Evolutionary conservation across 2,329 filamentous ascomycete species (phyloP), one percentile per base, ranked within the genome.

Genomic region (Lasiodiplodia theobromae): DNA sequence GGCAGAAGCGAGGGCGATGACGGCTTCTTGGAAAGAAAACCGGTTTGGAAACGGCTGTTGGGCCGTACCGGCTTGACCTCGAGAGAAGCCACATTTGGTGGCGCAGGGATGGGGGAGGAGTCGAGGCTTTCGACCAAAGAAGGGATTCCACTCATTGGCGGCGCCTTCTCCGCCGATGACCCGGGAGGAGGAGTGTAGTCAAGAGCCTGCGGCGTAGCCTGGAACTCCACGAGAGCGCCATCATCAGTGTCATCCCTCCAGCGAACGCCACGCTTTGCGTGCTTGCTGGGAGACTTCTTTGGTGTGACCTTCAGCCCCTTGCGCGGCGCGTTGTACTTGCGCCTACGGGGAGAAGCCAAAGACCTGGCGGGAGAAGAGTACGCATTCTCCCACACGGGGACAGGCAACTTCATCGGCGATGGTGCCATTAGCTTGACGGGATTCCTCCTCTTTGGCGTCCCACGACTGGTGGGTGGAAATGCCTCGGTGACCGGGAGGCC

Each of bases 161-260:
- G 77, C 37, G 83, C 78, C 16, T 80, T 76, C 56, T 88, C 86
- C 51, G 84, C 78, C 34, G 86, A 85, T 18, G 86, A 87, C 28
- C 71, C 79, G 62, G 89, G 86, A 21, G 56, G 38, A 7, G 89
- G 87, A 0, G 88, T 87, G 2, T 84, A 84, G 18, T 87, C 83
- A 10, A 86, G 79, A 76, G 90, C 92, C 78, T 94, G 87, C 0
- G 96, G 95, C 2, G 95, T 97, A 81, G 93, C 93, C 76, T 95
- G 92, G 77, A 95, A 97, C 77, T 98, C 96, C 12, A 92, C 94
- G 68, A 98, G 83, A 0, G 91, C 90, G 28, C 94, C 94, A 64
- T 95, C 89, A 75, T 96, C 91, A 2, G 91, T 93, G 74, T 98
- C 96, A 74, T 97, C 94, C 69, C 93, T 90, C 96, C 96, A 99